Base-by-base conservation (phyloP, 495 filamentous ascomycete genomes). In the Aspergillus asperescens region DNA sequence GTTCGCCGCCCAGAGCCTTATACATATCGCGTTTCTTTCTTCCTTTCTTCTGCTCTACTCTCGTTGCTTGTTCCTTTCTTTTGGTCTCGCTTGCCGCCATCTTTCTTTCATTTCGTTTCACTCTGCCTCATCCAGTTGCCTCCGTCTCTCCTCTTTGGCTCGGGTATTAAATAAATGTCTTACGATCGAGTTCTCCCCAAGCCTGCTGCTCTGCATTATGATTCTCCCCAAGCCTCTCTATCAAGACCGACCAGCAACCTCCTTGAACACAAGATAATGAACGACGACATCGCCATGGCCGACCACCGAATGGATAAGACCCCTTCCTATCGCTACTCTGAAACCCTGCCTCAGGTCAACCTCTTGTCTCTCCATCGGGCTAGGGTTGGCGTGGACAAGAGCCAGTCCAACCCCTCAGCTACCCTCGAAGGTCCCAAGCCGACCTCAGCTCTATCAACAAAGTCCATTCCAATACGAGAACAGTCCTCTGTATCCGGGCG, bases 141-240 rank as follows among this genome's bases (percentile, higher is more conserved):
- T 61, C 40, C 50, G 19, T 32, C 37, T 32, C 50, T 55, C 32
- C 50, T 57, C 55, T 53, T 56, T 59, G 55, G 32, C 40, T 29
- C 58, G 61, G 64, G 65, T 65, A 46, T 31, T 46, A 69, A 70
- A 78, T 80, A 69, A 69, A 79, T 80, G 76, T 79, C 76, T 71
- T 80, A 70, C 66, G 73, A 80, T 66, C 75, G 77, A 73, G 76
- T 80, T 47, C 71, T 80, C 24, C 77, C 77, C 58, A 65, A 68
- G 46, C 77, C 76, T 47, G 58, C 66, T 64, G 67, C 70, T 65
- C 60, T 78, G 40, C 72, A 66, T 47, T 64, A 77, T 72, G 73
- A 76, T 41, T 55, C 65, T 55, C 52, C 62, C 31, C 62, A 60
- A 58, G 61, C 65, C 49, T 56, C 58, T 37, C 52, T 68, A 12